Base-by-base conservation (phyloP, 2,329 filamentous ascomycete genomes). In the Fusarium austroafricanum region DNA sequence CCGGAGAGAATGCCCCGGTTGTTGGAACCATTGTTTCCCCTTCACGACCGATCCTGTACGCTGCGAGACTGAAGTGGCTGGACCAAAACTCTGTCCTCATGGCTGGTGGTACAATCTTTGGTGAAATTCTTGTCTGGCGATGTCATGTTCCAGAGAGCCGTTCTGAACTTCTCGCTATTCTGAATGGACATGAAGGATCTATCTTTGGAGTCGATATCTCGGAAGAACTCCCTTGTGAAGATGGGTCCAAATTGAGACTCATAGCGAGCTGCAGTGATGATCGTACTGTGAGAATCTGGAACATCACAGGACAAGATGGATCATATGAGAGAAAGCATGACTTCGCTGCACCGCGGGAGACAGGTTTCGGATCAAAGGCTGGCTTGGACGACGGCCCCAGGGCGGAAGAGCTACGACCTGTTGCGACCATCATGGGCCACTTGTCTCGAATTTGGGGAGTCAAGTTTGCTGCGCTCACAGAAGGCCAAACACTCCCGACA, bases 191-290 rank as follows among this genome's bases (percentile, higher is more conserved):
- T 73, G 94, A 97, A 74, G 96, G 96, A 0, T 97, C 95, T 1
- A 91, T 99, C 28, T 99, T 97, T 70, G 94, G 93, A 2, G 92
- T 99, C 4, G 85, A 89, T 31, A 91, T 98, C 35, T 97, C 93
- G 0, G 68, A 77, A 90, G 69, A 71, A n/a, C 26, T 20, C 63
- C 66, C 9, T 68, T 79, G 21, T 65, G 28, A 76, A 3, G 76
- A 80, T 15, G 81, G 80, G 0, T 75, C 74, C 9, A 75, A 75
- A 20, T 80, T 82, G 26, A 84, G 92, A 51, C 78, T 97, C n/a
- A 83, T 99, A 33, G 92, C 91, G 15, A 97, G 92, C 73, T 99
- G 96, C 76, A 98, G 95, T 74, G 96, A 99, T 75, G 96, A 99
- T 78, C 87, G 96, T 50, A 97, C 94, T 0, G 88, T 99, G 21